These are phyloP conservation scores for Penicillium longicatenatum DNA, from an alignment of 495 filamentous ascomycete genomes.

Conservation along the genomic window DNA sequence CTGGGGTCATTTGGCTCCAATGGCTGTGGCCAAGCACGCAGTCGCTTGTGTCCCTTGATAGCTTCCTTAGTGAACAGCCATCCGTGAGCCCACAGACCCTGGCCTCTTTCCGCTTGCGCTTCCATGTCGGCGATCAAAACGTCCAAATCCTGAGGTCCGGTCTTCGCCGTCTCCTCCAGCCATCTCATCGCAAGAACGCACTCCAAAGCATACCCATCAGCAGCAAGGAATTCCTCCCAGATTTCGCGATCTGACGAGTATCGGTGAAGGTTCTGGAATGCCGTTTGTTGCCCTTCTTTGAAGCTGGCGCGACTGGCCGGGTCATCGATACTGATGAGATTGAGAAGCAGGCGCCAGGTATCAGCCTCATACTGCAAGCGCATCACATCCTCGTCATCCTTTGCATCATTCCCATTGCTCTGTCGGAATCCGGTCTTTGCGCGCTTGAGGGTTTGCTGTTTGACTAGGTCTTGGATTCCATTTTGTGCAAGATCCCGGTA, in stretches of 20 bases:
- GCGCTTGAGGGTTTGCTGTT: constrained; percentile 38
- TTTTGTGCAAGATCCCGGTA: constrained; percentile 45
- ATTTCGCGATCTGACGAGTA: constrained; percentile 64
- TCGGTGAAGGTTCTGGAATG: constrained; percentile 51
- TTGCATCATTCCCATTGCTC: constrained; percentile 31
- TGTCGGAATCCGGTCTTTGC: constrained; percentile 36
- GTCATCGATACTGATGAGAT: constrained; percentile 57
- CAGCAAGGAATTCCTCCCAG: constrained; percentile 64
- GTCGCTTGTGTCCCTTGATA: constrained; percentile 85
- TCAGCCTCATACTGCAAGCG: constrained; percentile 73
- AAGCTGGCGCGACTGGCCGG: constrained; percentile 34
- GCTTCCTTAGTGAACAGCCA: constrained; percentile 90
- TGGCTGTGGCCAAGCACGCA: constrained; percentile 63
- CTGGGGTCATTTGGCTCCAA: constrained; percentile 60
- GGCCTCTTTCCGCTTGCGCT: constrained; percentile 58
- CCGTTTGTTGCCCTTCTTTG: constrained; percentile 41
- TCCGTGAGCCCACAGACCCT: constrained; percentile 73
- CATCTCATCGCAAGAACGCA: constrained; percentile 77
- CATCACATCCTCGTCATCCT: constrained; percentile 58
- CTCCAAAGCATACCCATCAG: constrained; percentile 70
- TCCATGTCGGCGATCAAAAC: constrained; percentile 70
- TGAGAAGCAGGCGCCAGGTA: constrained; percentile 83
- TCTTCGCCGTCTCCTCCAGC: constrained; percentile 72
- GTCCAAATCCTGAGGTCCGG: constrained; percentile 67
- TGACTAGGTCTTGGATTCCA: constrained; percentile 41